Conservation (phyloP, 768 basidiomycete genomes). For the Austroboletus eburneus region DNA sequence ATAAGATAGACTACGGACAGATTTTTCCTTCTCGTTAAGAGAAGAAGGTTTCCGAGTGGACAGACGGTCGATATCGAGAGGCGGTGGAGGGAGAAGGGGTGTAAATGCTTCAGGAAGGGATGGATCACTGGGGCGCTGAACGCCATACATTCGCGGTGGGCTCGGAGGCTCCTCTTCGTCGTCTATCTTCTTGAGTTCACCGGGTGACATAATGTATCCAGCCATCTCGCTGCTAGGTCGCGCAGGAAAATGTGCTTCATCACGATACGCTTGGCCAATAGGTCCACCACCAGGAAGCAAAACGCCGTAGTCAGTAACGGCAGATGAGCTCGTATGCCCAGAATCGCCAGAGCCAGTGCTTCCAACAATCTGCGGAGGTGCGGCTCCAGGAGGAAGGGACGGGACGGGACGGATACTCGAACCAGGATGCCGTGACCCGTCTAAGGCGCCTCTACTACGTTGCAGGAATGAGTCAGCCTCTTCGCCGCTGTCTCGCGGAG, state of each 20-base stretch:
- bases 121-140: constrained; percentile 19
- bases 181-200: constrained; percentile 32
- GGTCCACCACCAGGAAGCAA: constrained; percentile 30
- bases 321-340: constrained; percentile 39
- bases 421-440: constrained; percentile 12
- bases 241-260: constrained; percentile 20
- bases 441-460: constrained; percentile 25
- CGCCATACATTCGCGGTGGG: constrained; percentile 28
- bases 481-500: constrained; percentile 65
- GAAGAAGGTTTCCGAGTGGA: constrained; percentile 23
- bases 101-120: constrained; percentile 27
- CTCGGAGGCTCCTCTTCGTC: constrained; percentile 29
- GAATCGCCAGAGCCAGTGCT: constrained; percentile 37
- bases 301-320: constrained; percentile 33
- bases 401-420: constrained; percentile 19
- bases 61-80: constrained; percentile 31
- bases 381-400: constrained; percentile 31
- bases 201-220: constrained; percentile 36
- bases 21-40: constrained; percentile 32
- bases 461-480: constrained; percentile 64
- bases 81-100: constrained; percentile 38
- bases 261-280: constrained; percentile 31
- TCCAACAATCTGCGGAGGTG: constrained; percentile 35
- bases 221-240: constrained; percentile 30
- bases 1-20: constrained; percentile 30